phyloP scores from a whole-genome alignment of 179 eudicot species.

The Beta lomatogona region DNA sequence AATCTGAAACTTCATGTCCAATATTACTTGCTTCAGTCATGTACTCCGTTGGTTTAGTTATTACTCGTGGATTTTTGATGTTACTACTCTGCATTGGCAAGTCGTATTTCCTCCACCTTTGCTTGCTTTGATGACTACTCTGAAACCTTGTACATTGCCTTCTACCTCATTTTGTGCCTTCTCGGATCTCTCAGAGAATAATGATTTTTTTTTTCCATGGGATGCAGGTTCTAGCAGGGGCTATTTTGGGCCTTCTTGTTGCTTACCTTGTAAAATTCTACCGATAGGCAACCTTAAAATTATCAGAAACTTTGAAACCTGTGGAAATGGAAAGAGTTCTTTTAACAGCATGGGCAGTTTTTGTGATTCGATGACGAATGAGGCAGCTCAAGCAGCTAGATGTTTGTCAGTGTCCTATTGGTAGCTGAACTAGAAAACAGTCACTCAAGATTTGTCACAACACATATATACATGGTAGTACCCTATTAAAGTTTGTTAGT shows the following conservation, averaged over 20 bases:
- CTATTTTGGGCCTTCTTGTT: constrained; percentile 16
- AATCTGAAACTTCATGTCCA: no score
- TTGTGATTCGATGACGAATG: not conserved
- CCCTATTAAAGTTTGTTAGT: not conserved
- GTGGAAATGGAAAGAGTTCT: not conserved
- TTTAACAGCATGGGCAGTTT: not conserved
- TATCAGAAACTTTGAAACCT: not conserved
- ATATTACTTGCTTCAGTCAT: not conserved
- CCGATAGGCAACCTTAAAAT: not conserved
- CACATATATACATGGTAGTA: not conserved
- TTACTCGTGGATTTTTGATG: not conserved
- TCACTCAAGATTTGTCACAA: not conserved
- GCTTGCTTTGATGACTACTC: not conserved
- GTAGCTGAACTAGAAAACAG: not conserved
- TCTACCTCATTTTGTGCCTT: constrained; percentile 1
- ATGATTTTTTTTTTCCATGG: not conserved
- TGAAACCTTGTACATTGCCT: not conserved
- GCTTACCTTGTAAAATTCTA: constrained; percentile 15
- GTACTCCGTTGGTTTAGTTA: not conserved
- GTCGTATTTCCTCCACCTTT: not conserved
- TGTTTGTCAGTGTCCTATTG: not conserved
- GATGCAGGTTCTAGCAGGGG: constrained; percentile 20
- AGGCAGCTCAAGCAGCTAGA: not conserved
- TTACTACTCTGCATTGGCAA: not conserved
- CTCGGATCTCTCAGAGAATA: not conserved